phyloP scores from a whole-genome alignment of 2,329 filamentous ascomycete genomes.

The Fusarium graminum region DNA sequence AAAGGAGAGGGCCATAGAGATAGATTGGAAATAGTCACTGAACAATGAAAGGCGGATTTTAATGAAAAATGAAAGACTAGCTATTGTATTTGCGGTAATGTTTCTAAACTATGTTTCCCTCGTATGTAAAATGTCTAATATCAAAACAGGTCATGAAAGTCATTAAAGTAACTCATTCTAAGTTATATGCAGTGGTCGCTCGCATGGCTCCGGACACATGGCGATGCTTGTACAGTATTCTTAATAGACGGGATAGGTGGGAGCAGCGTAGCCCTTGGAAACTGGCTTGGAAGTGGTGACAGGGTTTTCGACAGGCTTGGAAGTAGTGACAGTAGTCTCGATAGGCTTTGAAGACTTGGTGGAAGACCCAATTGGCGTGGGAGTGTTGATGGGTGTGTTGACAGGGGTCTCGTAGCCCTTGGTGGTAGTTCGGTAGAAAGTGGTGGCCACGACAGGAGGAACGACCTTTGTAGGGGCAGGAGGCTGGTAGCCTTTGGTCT shows the following conservation, averaged over 20 bases:
- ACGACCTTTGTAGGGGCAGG: constrained; percentile 1
- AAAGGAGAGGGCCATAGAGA: too few relatives aligned
- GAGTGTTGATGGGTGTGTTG: constrained; percentile 10
- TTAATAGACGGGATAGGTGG: constrained; percentile 23
- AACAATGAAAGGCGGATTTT: background rate
- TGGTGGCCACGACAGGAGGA: constrained; percentile 17
- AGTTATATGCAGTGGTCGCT: constrained; percentile 10
- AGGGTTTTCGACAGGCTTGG: background rate
- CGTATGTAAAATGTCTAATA: constrained; percentile 19
- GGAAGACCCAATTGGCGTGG: background rate
- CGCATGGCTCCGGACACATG: constrained; percentile 30
- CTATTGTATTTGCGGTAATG: constrained; percentile 27
- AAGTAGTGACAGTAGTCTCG: background rate
- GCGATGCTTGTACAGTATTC: constrained; percentile 15
- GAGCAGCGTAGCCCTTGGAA: constrained; percentile 14
- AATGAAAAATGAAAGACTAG: constrained; percentile 20
- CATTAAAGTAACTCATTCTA: constrained; percentile 25
- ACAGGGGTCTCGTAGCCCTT: constrained; percentile 28
- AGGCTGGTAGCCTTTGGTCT: constrained; percentile 12
- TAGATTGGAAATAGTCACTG: too few relatives aligned
- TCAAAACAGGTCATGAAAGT: constrained; percentile 26
- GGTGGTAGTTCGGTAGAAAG: constrained; percentile 19
- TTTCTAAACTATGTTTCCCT: constrained; percentile 30
- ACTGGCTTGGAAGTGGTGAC: constrained; percentile 5
- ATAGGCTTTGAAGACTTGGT: constrained; percentile 2